These are phyloP conservation scores for Fusarium sp. DNA, from an alignment of 2,329 filamentous ascomycete species.

Conservation along the genomic window DNA sequence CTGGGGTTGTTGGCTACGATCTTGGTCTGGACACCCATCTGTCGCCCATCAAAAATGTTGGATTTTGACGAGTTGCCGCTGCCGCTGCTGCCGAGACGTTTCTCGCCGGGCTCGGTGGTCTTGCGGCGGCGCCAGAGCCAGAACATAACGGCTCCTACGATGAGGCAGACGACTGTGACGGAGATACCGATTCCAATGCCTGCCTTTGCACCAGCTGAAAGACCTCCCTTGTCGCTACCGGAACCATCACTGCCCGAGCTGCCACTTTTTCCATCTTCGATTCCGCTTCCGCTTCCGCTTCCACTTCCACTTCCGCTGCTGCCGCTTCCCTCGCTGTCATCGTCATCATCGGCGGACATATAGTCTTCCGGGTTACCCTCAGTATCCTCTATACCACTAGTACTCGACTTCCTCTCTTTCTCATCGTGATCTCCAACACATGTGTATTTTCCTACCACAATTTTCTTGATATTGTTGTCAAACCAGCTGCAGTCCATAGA, in stretches of 20 bases:
- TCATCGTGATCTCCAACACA: slow-evolving; percentile 47
- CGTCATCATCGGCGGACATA: slow-evolving; percentile 34
- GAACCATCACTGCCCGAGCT: slow-evolving; percentile 15
- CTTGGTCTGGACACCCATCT: slow-evolving; percentile 47
- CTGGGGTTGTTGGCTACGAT: slow-evolving; percentile 46
- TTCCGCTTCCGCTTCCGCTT: slow-evolving; percentile 1
- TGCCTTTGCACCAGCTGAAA: slow-evolving; percentile 45
- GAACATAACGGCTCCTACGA: slow-evolving; percentile 28
- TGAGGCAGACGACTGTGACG: slow-evolving; percentile 20
- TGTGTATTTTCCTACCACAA: slow-evolving; percentile 45
- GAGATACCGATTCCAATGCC: slow-evolving; percentile 44
- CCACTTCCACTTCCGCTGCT: slow-evolving; percentile 1
- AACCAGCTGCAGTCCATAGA: slow-evolving; percentile 52
- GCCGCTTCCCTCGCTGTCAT: neutral
- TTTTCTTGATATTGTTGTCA: slow-evolving; percentile 46
- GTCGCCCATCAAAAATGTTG: slow-evolving; percentile 41
- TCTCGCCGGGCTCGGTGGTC: neutral
- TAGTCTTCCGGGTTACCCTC: slow-evolving; percentile 47
- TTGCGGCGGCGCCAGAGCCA: slow-evolving; percentile 42
- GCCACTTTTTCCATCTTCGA: slow-evolving; percentile 6
- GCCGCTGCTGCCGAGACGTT: slow-evolving; percentile 41
- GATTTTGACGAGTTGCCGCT: slow-evolving; percentile 33
- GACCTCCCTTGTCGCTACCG: slow-evolving; percentile 22
- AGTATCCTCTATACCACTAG: slow-evolving; percentile 48
- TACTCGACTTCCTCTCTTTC: slow-evolving; percentile 47